Conservation (phyloP, 495 filamentous ascomycete genomes). For the Hypoxylon fragiforme region DNA sequence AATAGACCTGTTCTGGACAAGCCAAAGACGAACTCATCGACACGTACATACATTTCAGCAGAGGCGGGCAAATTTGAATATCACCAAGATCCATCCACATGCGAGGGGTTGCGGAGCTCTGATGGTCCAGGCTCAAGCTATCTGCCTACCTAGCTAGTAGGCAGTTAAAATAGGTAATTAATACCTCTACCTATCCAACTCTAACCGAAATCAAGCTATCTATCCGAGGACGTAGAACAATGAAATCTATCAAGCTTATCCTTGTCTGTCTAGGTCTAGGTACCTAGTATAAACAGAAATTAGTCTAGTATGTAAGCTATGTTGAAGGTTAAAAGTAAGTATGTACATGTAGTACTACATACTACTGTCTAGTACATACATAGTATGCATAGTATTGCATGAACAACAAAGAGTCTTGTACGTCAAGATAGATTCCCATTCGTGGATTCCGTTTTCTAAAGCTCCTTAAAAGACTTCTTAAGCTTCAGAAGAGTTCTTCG, state of each 20-base stretch:
- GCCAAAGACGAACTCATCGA: slow-evolving; percentile 1
- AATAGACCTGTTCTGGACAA: slow-evolving; percentile 12
- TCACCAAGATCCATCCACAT: neutral
- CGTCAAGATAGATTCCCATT: too few relatives aligned
- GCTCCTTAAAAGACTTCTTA: too few relatives aligned
- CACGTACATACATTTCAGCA: neutral
- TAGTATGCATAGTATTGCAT: neutral
- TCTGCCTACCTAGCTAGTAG: too few relatives aligned
- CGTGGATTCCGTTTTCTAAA: too few relatives aligned
- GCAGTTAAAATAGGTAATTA: neutral
- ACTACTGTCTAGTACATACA: neutral
- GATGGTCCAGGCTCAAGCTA: slow-evolving; percentile 7
- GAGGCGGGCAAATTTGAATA: neutral
- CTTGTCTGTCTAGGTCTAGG: slow-evolving; percentile 14
- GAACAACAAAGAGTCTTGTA: too few relatives aligned
- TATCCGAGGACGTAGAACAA: slow-evolving; percentile 13
- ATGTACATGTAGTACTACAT: neutral
- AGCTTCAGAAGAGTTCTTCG: too few relatives aligned
- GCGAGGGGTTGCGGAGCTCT: slow-evolving; percentile 11
- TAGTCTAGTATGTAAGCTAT: too few relatives aligned
- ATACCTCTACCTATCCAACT: too few relatives aligned
- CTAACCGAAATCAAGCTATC: slow-evolving; percentile 17
- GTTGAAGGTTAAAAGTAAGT: too few relatives aligned
- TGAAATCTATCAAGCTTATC: slow-evolving; percentile 27
- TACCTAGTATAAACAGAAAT: neutral